phyloP scores from a whole-genome alignment of 345 rosid genomes.

The Brassica napus region DNA sequence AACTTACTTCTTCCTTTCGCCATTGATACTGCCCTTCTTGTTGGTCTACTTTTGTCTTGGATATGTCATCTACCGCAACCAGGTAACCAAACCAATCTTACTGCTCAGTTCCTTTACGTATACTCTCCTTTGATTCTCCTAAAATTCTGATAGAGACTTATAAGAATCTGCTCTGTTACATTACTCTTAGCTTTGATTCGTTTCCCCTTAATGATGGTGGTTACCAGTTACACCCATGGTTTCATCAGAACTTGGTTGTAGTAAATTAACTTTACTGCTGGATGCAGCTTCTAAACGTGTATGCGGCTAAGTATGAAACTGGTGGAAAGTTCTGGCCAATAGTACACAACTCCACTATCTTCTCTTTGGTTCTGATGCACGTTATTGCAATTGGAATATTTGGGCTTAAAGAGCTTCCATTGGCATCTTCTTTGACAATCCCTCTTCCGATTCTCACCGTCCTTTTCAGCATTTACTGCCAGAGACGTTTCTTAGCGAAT shows the following conservation, averaged over 20 bases:
- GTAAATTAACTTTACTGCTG: conserved; percentile 4
- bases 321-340: conserved; percentile 82
- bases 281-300: conserved; percentile 77
- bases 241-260: conserved; percentile 26
- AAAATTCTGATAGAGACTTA: conserved; percentile 12
- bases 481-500: conserved; percentile 66
- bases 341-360: conserved; percentile 67
- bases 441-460: conserved; percentile 85
- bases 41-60: conserved; percentile 82
- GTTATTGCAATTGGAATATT: conserved; percentile 81
- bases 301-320: conserved; percentile 68
- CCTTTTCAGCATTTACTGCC: conserved; percentile 74
- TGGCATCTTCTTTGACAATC: conserved; percentile 66
- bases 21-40: conserved; percentile 84
- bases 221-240: too few relatives aligned
- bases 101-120: neutral
- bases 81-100: conserved; percentile 46
- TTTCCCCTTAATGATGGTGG: neutral
- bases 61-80: conserved; percentile 86
- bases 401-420: conserved; percentile 76
- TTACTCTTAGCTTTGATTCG: conserved; percentile 22
- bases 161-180: conserved; percentile 25
- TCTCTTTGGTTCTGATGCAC: conserved; percentile 83
- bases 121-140: conserved; percentile 21
- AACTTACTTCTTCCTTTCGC: conserved; percentile 86